Conservation (phyloP, 106 monocot genomes). For the Agapanthus africanus region DNA sequence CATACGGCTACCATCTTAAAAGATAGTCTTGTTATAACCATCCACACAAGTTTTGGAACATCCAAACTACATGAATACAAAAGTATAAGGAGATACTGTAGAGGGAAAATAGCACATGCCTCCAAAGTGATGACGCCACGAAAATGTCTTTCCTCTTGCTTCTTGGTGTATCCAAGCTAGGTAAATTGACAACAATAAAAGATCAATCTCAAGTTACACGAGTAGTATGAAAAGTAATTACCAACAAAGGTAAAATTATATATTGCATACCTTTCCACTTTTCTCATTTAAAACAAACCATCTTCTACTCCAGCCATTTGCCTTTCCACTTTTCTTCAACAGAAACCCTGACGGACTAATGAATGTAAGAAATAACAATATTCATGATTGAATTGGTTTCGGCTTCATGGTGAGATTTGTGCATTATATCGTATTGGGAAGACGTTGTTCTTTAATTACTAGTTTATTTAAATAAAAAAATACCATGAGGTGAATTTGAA, state of each 20-base stretch:
- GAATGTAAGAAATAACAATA: neutral
- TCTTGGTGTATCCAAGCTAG: conserved; percentile 97
- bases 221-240: neutral
- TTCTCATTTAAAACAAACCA: conserved; percentile 99
- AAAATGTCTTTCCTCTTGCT: conserved; percentile 95
- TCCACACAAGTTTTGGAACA: neutral
- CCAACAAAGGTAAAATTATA: conserved; percentile 1
- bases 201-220: neutral
- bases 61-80: neutral
- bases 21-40: neutral
- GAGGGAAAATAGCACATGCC: conserved; percentile 28
- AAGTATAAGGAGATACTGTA: neutral
- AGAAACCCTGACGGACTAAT: conserved; percentile 38
- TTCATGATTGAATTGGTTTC: neutral
- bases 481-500: too few relatives aligned
- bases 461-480: too few relatives aligned
- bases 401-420: too few relatives aligned
- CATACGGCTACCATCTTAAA: too few relatives aligned
- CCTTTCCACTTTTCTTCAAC: conserved; percentile 84
- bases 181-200: conserved; percentile 9
- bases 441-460: too few relatives aligned
- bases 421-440: too few relatives aligned
- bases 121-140: conserved; percentile 89
- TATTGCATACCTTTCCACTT: conserved; percentile 70
- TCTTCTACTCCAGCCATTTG: conserved; percentile 80